These are phyloP conservation scores for Rhodotorula sp. DNA, from an alignment of 1,284 basidiomycete species.

Conservation along the genomic window DNA sequence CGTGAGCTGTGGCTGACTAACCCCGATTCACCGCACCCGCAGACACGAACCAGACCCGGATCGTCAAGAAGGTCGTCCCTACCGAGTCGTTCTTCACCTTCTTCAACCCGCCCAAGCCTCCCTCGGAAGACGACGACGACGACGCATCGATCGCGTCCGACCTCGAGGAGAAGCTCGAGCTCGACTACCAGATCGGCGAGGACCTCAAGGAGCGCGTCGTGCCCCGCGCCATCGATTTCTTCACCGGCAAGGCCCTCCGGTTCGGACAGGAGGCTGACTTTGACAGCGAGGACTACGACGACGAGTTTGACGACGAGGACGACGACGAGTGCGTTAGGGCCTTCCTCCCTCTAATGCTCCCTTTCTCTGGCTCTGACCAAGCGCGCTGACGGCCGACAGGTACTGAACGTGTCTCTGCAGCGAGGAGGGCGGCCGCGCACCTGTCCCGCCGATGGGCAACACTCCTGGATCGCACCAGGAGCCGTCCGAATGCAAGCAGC, in stretches of 20 bases:
- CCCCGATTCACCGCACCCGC: slow-evolving; percentile 11
- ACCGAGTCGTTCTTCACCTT: slow-evolving; percentile 97
- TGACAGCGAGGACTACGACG: slow-evolving; percentile 48
- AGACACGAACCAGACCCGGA: slow-evolving; percentile 90
- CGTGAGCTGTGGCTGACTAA: background rate
- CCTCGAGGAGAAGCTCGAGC: slow-evolving; percentile 86
- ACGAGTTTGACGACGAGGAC: slow-evolving; percentile 47
- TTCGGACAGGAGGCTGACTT: slow-evolving; percentile 43
- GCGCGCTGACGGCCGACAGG: background rate
- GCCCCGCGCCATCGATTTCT: slow-evolving; percentile 75
- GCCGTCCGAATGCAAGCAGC: slow-evolving; percentile 1
- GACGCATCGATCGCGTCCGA: slow-evolving; percentile 56
- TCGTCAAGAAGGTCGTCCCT: slow-evolving; percentile 82
- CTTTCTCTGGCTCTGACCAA: background rate
- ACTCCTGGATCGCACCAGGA: slow-evolving; percentile 5
- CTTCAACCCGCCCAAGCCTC: slow-evolving; percentile 78
- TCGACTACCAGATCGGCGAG: slow-evolving; percentile 98
- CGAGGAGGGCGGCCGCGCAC: slow-evolving; percentile 16
- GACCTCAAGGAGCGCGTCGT: slow-evolving; percentile 98
- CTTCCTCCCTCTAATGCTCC: background rate
- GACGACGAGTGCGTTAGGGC: slow-evolving; percentile 6
- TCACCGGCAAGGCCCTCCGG: too few relatives aligned
- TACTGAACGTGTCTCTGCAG: background rate
- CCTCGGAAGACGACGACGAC: slow-evolving; percentile 74
- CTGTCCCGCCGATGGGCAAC: slow-evolving; percentile 13